Evolutionary conservation across 768 basidiomycete species (phyloP), one percentile per base, ranked within the genome.

Genomic region (Pleurotus ostreatus): DNA sequence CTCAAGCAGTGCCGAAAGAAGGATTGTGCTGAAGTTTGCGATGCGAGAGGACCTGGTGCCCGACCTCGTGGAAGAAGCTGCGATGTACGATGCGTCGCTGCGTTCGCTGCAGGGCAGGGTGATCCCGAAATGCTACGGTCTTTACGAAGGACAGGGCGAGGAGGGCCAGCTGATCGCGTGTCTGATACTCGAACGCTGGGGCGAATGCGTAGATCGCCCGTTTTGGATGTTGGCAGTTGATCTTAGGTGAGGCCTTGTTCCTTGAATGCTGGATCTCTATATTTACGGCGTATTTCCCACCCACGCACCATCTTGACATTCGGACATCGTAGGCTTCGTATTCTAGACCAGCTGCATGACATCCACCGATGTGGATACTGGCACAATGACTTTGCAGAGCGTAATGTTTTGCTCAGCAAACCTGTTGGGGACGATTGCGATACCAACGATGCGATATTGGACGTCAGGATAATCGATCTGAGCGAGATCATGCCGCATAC

Each of bases 301-400:
- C 11, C 15, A 30, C 41, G 34, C 52, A 8, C 44, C 12, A 13
- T 57, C 15, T 23, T 16, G n/a, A 53, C 39, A 30, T 25, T 20
- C 18, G 45, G 30, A 25, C 23, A 25, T 5, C 5, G 5, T 34
- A 74, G 73, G 56, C 59, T 73, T 12, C 60, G 62, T 38, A 72
- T 74, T 25, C 61, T 75, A 18, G 48, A 71, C 43, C 59, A 62
- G 39, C 61, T 76, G 3, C 65, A 65, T 16, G 66, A 70, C 16
- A 70, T 76, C 46, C 74, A 76, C 49, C 59, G 61, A 12, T 58
- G 62, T 13, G 74, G 74, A 15, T 54, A 72, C 34, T 64, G 70
- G 20, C 74, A 75, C 46, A 71, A 71, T 13, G 74, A 76, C 58
- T 76, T 76, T 55, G 74, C 74, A 7, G 74, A 76, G 57, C 62